These are phyloP conservation scores for Dryas alaskensis DNA, from an alignment of 306 rosid genomes.

Conservation along the genomic window DNA sequence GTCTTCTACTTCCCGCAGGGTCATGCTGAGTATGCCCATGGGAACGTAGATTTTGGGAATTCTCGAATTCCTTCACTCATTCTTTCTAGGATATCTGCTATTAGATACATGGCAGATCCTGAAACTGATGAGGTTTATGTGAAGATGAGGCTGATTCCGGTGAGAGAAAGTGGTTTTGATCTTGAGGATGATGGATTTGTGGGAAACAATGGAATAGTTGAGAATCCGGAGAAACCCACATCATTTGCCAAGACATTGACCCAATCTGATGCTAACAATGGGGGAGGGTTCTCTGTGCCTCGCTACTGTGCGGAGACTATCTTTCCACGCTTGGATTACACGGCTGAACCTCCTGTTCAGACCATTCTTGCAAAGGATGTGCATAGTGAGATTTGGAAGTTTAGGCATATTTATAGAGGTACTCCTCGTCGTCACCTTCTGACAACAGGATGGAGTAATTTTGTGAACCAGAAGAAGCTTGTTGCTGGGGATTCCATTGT, in stretches of 20 bases:
- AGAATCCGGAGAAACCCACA: slow-evolving; percentile 51
- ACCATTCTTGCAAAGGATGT: slow-evolving; percentile 82
- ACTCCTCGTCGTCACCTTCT: slow-evolving; percentile 95
- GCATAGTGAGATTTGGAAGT: slow-evolving; percentile 88
- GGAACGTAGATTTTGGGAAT: slow-evolving; percentile 51
- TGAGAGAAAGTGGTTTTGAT: slow-evolving; percentile 45
- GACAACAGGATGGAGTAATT: slow-evolving; percentile 98
- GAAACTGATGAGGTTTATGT: slow-evolving; percentile 86
- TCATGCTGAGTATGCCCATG: slow-evolving; percentile 72
- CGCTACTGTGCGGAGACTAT: slow-evolving; percentile 96
- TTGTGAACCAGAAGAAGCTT: slow-evolving; percentile 92
- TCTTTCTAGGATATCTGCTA: slow-evolving; percentile 58
- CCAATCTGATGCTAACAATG: slow-evolving; percentile 96
- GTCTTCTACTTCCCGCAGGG: slow-evolving; percentile 94
- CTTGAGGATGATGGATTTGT: slow-evolving; percentile 47
- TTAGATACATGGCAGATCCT: slow-evolving; percentile 82
- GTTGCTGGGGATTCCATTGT: slow-evolving; percentile 97
- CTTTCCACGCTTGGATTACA: slow-evolving; percentile 77
- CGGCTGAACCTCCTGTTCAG: slow-evolving; percentile 88
- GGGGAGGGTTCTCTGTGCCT: slow-evolving; percentile 98
- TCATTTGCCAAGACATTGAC: slow-evolving; percentile 94
- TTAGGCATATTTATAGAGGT: slow-evolving; percentile 95
- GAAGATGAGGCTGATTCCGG: slow-evolving; percentile 57
- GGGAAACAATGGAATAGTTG: slow-evolving; percentile 35
- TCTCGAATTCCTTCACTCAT: slow-evolving; percentile 51